phyloP scores from a whole-genome alignment of 1,284 basidiomycete genomes.

The Albatrellus sp. region DNA sequence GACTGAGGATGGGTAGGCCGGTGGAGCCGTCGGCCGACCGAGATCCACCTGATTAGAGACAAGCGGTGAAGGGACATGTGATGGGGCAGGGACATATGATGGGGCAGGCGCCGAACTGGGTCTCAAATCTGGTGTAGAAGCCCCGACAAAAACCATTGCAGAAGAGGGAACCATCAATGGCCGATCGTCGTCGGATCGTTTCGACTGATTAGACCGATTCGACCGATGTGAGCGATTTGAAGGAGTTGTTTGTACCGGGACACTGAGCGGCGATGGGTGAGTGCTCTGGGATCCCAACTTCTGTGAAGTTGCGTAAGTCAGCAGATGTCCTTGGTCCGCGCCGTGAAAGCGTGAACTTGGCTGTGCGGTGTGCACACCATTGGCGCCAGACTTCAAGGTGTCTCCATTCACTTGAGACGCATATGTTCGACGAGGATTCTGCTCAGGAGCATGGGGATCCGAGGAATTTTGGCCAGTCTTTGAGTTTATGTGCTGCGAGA shows the following conservation, averaged over 20 bases:
- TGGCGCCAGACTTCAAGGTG: background rate
- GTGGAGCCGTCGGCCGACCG: too few relatives aligned
- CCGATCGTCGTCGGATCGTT: background rate
- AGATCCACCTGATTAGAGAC: too few relatives aligned
- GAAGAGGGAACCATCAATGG: constrained; percentile 6
- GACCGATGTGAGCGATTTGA: too few relatives aligned
- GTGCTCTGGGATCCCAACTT: background rate
- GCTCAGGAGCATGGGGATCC: constrained; percentile 4
- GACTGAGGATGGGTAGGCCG: background rate
- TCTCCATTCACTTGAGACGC: background rate
- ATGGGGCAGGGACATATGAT: background rate
- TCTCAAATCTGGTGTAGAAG: background rate
- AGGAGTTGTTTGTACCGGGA: too few relatives aligned
- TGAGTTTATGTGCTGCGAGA: constrained; percentile 5
- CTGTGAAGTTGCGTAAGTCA: background rate
- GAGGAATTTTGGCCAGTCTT: constrained; percentile 11
- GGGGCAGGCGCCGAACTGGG: background rate
- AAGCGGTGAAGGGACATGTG: background rate
- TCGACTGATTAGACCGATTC: too few relatives aligned
- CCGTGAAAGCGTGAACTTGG: too few relatives aligned
- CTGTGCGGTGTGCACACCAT: too few relatives aligned
- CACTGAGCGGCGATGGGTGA: background rate
- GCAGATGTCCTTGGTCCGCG: background rate
- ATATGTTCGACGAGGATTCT: background rate
- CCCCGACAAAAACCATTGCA: constrained; percentile 3